A percentile compares a stretch with the other conserved stretches of the same genome.
Evolutionary conservation across 2,329 filamentous ascomycete species (phyloP).

Genomic region (Fusarium palustre): DNA sequence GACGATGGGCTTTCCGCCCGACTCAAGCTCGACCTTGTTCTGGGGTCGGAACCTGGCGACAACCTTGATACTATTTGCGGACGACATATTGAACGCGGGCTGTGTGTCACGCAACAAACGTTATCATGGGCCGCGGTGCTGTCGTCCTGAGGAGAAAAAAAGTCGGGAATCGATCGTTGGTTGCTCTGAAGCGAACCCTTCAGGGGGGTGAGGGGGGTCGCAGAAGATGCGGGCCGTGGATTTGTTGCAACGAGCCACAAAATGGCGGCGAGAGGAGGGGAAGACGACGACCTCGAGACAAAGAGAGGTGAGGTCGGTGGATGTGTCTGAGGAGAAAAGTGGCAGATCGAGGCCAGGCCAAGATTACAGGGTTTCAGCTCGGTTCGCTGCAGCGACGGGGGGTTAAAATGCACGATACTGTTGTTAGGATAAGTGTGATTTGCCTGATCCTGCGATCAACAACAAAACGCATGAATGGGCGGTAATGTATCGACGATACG

Average conservation of each 20-base stretch:
- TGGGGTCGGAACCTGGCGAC: conserved; percentile 98
- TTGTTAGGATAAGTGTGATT: conserved; percentile 22
- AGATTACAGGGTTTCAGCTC: conserved; percentile 26
- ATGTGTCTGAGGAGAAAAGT: conserved; percentile 16
- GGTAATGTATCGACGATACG: conserved; percentile 13
- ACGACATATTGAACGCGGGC: conserved; percentile 60
- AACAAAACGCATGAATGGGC: conserved; percentile 29
- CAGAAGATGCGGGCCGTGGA: conserved; percentile 42
- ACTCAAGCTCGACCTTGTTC: conserved; percentile 92
- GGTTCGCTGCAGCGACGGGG: conserved; percentile 35
- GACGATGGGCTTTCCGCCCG: conserved; percentile 92
- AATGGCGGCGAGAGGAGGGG: conserved; percentile 41
- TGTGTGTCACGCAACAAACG: conserved; percentile 40
- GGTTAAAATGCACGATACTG: conserved; percentile 31
- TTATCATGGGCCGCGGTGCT: conserved; percentile 46
- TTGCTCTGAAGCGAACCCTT: conserved; percentile 30
- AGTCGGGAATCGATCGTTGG: conserved; percentile 34
- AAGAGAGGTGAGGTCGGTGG: conserved; percentile 22
- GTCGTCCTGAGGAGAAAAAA: conserved; percentile 31
- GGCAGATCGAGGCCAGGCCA: conserved; percentile 34
- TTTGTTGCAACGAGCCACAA: conserved; percentile 42
- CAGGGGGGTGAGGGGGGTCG: conserved; percentile 39
- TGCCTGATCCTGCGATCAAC: conserved; percentile 40
- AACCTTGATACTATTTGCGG: conserved; percentile 80
- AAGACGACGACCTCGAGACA: conserved; percentile 26